Evolutionary conservation across 192 early-diverging fungal genomes (phyloP).

Genomic region (Rhizoclosmatium globosum): DNA sequence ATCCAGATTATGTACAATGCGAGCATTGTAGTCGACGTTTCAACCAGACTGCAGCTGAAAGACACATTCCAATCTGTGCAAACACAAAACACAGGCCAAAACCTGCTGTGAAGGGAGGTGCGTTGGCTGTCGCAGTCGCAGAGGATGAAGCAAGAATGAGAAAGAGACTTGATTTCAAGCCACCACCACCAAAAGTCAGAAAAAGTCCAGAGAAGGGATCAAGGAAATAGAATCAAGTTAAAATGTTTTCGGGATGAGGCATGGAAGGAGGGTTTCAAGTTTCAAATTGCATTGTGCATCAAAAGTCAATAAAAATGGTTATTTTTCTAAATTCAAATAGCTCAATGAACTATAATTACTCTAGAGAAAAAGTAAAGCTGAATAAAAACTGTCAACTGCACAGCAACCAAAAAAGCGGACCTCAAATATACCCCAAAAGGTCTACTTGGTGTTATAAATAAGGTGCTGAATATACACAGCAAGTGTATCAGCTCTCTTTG

Average conservation of each 20-base stretch:
- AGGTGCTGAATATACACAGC: constrained; percentile 33
- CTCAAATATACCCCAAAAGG: not conserved
- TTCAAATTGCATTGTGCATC: no score
- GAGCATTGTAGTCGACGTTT: constrained; percentile 57
- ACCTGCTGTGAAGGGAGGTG: constrained; percentile 9
- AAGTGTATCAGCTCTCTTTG: constrained; percentile 42
- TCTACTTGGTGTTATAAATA: not conserved
- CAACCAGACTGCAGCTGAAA: constrained; percentile 55
- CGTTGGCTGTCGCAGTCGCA: not conserved
- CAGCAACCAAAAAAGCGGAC: no score
- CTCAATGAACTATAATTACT: not conserved
- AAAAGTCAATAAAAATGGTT: not conserved
- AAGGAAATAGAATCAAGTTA: not conserved
- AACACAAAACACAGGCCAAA: constrained; percentile 50
- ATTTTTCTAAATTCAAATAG: not conserved
- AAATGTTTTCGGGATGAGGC: no score
- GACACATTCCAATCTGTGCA: constrained; percentile 63
- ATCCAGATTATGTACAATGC: constrained; percentile 57
- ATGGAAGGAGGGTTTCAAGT: no score
- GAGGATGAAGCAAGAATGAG: constrained; percentile 41
- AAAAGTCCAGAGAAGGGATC: constrained; percentile 28
- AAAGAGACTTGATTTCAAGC: constrained; percentile 40
- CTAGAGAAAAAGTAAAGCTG: not conserved
- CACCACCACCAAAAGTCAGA: constrained; percentile 22
- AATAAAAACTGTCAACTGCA: not conserved